phyloP scores from a whole-genome alignment of 257 asterid species.

The Solanum paucissectum region DNA sequence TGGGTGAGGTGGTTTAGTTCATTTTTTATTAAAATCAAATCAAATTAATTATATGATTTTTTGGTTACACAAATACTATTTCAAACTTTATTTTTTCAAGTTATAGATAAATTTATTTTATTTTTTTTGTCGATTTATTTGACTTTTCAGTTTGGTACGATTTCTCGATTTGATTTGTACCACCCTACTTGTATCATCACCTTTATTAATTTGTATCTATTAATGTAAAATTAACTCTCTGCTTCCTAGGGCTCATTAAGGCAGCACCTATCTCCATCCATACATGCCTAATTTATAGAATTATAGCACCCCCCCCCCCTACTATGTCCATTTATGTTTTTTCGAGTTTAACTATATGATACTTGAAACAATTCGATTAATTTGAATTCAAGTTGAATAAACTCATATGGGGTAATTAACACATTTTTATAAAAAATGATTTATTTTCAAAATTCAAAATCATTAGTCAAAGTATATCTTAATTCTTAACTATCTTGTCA shows the following conservation, averaged over 20 bases:
- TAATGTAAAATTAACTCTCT: not conserved
- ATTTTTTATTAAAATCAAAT: not conserved
- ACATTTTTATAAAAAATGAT: not conserved
- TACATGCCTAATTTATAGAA: not conserved
- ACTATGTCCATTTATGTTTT: not conserved
- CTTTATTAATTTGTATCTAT: not conserved
- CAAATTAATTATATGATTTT: not conserved
- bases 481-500: not conserved
- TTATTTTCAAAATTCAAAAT: not conserved
- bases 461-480: not conserved
- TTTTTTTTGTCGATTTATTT: not conserved
- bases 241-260: not conserved
- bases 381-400: not conserved
- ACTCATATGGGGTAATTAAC: not conserved
- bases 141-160: not conserved
- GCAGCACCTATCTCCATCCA: not conserved
- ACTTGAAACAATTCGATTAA: not conserved
- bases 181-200: not conserved
- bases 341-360: not conserved
- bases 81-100: not conserved
- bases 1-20: no score
- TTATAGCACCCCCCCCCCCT: not conserved
- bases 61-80: not conserved
- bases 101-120: no score
- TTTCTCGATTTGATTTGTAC: not conserved